Evolutionary conservation across 768 basidiomycete species (phyloP).

Genomic region (Pulveroboletus sp.): DNA sequence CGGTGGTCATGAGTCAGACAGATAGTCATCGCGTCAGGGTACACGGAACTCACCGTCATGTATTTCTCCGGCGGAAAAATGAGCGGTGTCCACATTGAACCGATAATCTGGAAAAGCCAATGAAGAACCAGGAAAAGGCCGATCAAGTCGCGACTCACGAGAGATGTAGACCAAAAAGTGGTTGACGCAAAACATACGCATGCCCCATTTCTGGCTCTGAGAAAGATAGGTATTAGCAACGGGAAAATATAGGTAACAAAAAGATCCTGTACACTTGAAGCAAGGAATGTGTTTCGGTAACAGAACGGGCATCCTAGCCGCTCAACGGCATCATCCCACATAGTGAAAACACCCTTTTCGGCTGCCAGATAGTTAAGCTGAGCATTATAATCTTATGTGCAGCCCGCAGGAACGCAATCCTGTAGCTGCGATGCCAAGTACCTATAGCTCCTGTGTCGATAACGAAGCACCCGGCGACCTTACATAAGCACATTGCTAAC

Average conservation of each 20-base stretch:
- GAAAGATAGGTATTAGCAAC: neutral
- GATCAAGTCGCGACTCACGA: slow-evolving; percentile 8
- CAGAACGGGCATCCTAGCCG: too few species aligned
- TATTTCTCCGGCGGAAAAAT: slow-evolving; percentile 60
- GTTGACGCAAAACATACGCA: slow-evolving; percentile 58
- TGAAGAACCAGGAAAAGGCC: slow-evolving; percentile 66
- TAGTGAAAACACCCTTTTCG: slow-evolving; percentile 75
- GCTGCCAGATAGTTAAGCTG: slow-evolving; percentile 70
- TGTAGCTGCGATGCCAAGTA: slow-evolving; percentile 65
- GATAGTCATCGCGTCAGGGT: too few species aligned
- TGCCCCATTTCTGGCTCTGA: slow-evolving; percentile 71
- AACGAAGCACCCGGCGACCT: slow-evolving; percentile 66
- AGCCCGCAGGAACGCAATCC: slow-evolving; percentile 77
- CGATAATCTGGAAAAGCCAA: slow-evolving; percentile 64
- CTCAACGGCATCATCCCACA: too few species aligned
- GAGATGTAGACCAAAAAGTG: neutral
- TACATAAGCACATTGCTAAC: neutral
- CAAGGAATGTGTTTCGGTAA: too few species aligned
- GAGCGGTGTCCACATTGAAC: slow-evolving; percentile 58
- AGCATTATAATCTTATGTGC: slow-evolving; percentile 79
- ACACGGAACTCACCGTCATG: too few species aligned
- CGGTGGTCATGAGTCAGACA: too few species aligned
- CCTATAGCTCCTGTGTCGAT: slow-evolving; percentile 68
- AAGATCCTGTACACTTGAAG: too few species aligned
- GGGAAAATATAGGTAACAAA: too few species aligned